Evolutionary conservation across 1,139 yeast genomes (phyloP).

Genomic region (Torulaspora globosa): DNA sequence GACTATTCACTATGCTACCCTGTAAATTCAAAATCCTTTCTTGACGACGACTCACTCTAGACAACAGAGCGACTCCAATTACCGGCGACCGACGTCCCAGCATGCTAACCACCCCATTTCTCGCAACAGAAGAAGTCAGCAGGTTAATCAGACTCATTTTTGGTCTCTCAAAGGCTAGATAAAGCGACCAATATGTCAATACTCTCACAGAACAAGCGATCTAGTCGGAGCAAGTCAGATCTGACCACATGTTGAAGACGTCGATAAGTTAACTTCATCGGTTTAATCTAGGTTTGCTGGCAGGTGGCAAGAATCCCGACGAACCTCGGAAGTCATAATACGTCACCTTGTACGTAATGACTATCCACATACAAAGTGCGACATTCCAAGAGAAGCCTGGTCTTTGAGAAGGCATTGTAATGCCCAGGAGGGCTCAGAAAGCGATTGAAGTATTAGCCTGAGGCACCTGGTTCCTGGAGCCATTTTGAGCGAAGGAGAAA

Average conservation of each 20-base stretch:
- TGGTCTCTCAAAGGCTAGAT: not conserved
- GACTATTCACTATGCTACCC: constrained; percentile 8
- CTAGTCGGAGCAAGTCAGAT: not conserved
- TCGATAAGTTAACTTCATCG: not conserved
- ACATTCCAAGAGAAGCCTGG: not conserved
- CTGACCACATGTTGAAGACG: not conserved
- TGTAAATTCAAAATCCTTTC: constrained; percentile 1
- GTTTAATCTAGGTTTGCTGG: not conserved
- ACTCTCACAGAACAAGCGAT: not conserved
- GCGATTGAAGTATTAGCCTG: not conserved
- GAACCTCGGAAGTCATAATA: not conserved
- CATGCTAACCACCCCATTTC: constrained; percentile 8
- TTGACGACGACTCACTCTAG: constrained; percentile 3
- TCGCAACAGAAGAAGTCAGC: constrained; percentile 12
- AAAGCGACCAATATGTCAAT: constrained; percentile 1
- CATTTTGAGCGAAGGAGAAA: not conserved
- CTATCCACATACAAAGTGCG: not conserved
- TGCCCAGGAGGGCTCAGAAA: not conserved
- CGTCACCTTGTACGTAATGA: not conserved
- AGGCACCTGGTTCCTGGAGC: not conserved
- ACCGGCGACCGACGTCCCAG: constrained; percentile 11
- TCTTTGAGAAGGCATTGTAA: not conserved
- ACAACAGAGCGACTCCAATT: constrained; percentile 5
- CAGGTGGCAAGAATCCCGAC: constrained; percentile 12
- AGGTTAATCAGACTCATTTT: constrained; percentile 13